Evolutionary conservation across 1,284 basidiomycete species (phyloP).

Genomic region (Tausonia pullulans): DNA sequence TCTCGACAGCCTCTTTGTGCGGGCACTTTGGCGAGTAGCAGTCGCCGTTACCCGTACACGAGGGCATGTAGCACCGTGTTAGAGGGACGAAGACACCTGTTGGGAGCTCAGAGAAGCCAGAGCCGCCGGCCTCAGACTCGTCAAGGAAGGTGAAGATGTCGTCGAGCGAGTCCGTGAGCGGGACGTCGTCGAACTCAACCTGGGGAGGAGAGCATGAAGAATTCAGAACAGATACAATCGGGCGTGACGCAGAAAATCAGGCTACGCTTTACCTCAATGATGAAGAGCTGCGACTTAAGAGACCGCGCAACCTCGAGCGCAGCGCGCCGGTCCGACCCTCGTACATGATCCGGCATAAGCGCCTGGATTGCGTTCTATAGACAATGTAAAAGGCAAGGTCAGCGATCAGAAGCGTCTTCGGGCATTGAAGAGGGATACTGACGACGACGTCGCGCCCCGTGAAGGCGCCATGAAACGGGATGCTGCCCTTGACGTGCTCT

Average conservation of each 20-base stretch:
- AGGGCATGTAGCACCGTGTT: slow-evolving; percentile 63
- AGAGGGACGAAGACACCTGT: slow-evolving; percentile 67
- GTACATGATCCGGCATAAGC: slow-evolving; percentile 62
- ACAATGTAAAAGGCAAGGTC: slow-evolving; percentile 6
- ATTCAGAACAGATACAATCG: too few relatives aligned
- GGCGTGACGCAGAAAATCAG: too few relatives aligned
- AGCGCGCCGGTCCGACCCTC: slow-evolving; percentile 59
- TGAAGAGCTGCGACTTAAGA: slow-evolving; percentile 83
- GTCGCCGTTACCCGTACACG: slow-evolving; percentile 29
- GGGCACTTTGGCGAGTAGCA: slow-evolving; percentile 56
- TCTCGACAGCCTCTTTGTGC: slow-evolving; percentile 19
- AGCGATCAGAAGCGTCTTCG: background rate
- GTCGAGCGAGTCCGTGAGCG: slow-evolving; percentile 78
- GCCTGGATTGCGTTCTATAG: slow-evolving; percentile 64
- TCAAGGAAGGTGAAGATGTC: slow-evolving; percentile 95
- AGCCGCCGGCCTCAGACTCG: slow-evolving; percentile 58
- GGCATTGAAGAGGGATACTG: slow-evolving; percentile 31
- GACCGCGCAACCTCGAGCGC: slow-evolving; percentile 78
- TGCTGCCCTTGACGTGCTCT: slow-evolving; percentile 79
- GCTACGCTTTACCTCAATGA: slow-evolving; percentile 62
- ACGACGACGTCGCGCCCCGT: slow-evolving; percentile 88
- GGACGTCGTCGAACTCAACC: slow-evolving; percentile 70
- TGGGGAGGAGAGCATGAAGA: too few relatives aligned
- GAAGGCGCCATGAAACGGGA: slow-evolving; percentile 74
- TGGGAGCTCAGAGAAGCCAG: slow-evolving; percentile 55